Evolutionary conservation across 2,329 filamentous ascomycete genomes (phyloP), one percentile per base, ranked within the genome.

Genomic region (Periconia digitata): DNA sequence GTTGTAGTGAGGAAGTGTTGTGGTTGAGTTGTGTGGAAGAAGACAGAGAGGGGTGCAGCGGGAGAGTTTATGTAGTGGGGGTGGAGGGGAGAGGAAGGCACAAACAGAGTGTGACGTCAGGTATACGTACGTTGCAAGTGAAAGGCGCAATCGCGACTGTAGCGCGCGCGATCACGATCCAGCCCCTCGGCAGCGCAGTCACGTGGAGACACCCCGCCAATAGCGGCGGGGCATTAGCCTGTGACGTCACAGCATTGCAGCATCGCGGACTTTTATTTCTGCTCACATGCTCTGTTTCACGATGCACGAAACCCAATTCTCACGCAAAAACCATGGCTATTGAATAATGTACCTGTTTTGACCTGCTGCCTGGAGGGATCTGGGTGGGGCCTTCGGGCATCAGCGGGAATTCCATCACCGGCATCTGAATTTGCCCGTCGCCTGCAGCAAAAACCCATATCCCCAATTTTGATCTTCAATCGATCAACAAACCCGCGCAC

Each of bases 1-100:
- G 27, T 23, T 24, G 43, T 38, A 39, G 43, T 43, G 18, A 22
- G 38, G 36, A 40, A 43, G 43, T 34, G 34, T 49, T n/a, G n/a
- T n/a, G n/a, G 42, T 29, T 40, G 16, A 13, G 13, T 39, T 39
- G 37, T 20, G 16, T 39, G 18, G 37, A 32, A 32, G 27, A 4
- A 32, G 5, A 32, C 10, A 5, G 27, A 32, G 27, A 15, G 8
- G 4, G 27, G 27, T 3, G 12, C 5, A 10, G 6, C n/a, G 27
- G 4, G 27, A 15, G 27, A 13, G 27, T 32, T 32, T 32, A 32
- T 32, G 27, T 32, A 32, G 27, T 32, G 10, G 10, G 10, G 4
- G 27, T 15, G 27, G 8, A 10, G 12, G 5, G 12, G 10, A 32
- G 10, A 13, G 12, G 3, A 32, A 32, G 27, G 27, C 5, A n/a